Evolutionary conservation across 2,329 filamentous ascomycete species (phyloP).

Genomic region (Trichoderma afroharzianum): DNA sequence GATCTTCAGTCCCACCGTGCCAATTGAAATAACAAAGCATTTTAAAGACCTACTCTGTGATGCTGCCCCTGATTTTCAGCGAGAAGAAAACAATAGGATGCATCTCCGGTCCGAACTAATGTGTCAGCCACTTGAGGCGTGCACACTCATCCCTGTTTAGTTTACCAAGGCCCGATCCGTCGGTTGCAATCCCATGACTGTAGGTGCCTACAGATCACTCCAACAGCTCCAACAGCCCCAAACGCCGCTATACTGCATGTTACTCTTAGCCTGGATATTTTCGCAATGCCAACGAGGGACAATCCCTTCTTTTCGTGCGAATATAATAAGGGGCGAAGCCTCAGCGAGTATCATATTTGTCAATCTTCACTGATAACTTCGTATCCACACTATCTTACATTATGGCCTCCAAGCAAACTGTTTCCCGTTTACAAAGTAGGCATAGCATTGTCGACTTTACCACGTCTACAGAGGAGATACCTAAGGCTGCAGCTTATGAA

Average conservation of each 20-base stretch:
- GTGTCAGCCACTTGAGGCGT: background rate
- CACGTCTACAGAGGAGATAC: background rate
- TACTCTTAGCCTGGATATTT: too few relatives aligned
- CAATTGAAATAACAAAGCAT: too few relatives aligned
- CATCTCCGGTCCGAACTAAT: background rate
- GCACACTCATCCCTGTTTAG: too few relatives aligned
- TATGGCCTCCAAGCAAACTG: background rate
- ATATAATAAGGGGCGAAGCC: background rate
- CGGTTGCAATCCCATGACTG: too few relatives aligned
- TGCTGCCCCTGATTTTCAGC: too few relatives aligned
- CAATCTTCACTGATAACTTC: background rate
- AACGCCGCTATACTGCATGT: background rate
- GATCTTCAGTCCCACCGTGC: too few relatives aligned
- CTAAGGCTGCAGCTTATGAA: background rate
- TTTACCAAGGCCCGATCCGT: too few relatives aligned
- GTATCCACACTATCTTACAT: background rate
- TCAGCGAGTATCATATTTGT: background rate
- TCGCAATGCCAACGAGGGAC: too few relatives aligned
- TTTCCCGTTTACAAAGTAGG: background rate
- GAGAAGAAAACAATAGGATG: background rate
- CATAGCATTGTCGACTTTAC: background rate
- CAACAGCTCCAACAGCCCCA: background rate
- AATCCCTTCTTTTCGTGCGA: background rate
- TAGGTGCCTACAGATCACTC: too few relatives aligned
- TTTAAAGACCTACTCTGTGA: too few relatives aligned